A percentile compares a stretch with the other conserved stretches of the same genome.
Conservation (phyloP, 441 rosid species). For the Raphanus hybrid region DNA sequence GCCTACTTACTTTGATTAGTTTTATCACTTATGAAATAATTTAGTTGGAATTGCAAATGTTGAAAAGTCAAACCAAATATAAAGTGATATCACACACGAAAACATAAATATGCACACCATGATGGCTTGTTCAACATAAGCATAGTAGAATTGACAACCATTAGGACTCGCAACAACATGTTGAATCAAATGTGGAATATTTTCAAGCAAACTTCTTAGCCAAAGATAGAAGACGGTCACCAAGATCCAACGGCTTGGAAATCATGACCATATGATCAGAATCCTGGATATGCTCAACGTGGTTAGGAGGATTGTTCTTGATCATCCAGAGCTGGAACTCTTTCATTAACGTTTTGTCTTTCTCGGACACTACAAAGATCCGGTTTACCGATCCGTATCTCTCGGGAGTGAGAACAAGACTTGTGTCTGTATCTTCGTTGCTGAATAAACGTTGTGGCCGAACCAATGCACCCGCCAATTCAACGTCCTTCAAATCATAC, state of each 20-base stretch:
- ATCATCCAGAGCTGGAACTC: slow-evolving; percentile 54
- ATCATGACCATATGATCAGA: slow-evolving; percentile 66
- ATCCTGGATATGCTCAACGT: slow-evolving; percentile 45
- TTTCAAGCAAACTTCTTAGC: slow-evolving; percentile 37
- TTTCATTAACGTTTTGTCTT: slow-evolving; percentile 42
- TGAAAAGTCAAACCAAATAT: slow-evolving; percentile 20
- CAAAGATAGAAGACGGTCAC: slow-evolving; percentile 33
- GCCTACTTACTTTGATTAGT: slow-evolving; percentile 20
- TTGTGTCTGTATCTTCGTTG: slow-evolving; percentile 45
- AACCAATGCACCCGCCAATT: slow-evolving; percentile 51
- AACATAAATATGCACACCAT: neutral
- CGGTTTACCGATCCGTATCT: slow-evolving; percentile 51
- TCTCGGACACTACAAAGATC: slow-evolving; percentile 47
- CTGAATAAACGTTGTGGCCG: slow-evolving; percentile 52
- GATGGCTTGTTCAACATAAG: slow-evolving; percentile 3
- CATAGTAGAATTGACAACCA: slow-evolving; percentile 3
- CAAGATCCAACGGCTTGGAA: slow-evolving; percentile 44
- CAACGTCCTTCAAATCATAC: slow-evolving; percentile 46
- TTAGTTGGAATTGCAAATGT: slow-evolving; percentile 1
- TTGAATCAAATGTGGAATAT: slow-evolving; percentile 13
- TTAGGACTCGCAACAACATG: slow-evolving; percentile 4
- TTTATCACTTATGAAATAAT: slow-evolving; percentile 12
- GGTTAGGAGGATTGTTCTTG: slow-evolving; percentile 53
- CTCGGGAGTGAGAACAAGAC: slow-evolving; percentile 40
- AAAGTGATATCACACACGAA: neutral